Evolutionary conservation across 148 eudicot genomes (phyloP), one percentile per base, ranked within the genome.

Genomic region (Spergularia marina): DNA sequence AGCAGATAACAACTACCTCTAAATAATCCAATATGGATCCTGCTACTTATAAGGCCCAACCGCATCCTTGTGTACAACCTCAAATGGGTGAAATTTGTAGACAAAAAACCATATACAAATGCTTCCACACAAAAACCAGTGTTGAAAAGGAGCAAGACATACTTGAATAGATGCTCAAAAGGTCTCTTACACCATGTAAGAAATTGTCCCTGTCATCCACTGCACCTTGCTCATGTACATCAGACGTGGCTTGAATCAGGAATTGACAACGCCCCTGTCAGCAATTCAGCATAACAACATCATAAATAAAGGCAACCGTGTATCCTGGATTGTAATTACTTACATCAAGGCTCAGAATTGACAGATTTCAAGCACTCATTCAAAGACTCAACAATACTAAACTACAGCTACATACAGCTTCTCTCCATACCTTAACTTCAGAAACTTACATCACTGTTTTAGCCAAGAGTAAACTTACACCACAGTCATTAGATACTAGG

Each of bases 191-290:
- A 49, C 99, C 95, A 87, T 95, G 99, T 74, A 95, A 82, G 84
- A 95, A 89, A 69, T 88, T 91, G 83, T 95, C 98, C 76, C 94
- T 85, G 79, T 95, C 99, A 81, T 95, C 98, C 67, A 95, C 99
- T 4, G 98, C 99, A 73, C 99, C 99, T 89, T 95, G 99, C 83
- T 92, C 99, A 77, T 91, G 94, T 59, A 90, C 86, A 78, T 92
- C 97, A 81, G 94, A 83, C 70, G 89, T 96, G 74, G 97, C 92
- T 88, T 90, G 89, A 77, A 83, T 88, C 79, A 95, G 83, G 77
- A 93, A 90, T 76, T 83, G 73, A 78, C 88, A 95, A 78, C 91
- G 94, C 62, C 84, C 88, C 99, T 95, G 79, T 53, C 61, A 74
- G 25, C 69, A 79, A 92, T 78, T 53, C 61, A 74, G 25, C 69